Evolutionary conservation across 83 land plant species (phyloP).

Genomic region (Diphasiastrum complanatum): DNA sequence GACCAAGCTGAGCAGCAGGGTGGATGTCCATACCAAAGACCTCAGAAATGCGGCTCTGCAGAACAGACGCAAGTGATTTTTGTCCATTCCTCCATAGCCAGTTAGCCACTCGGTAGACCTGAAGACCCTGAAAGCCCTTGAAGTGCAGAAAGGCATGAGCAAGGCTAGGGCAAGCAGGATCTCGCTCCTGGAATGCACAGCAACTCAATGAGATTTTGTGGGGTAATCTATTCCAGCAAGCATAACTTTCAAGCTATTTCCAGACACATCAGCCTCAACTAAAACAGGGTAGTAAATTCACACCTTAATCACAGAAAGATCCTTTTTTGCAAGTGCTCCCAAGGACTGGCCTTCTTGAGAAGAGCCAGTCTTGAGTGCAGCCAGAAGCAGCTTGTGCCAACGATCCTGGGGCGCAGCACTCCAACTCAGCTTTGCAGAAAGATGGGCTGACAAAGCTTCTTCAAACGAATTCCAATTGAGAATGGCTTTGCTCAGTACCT

Average conservation of each 20-base stretch:
- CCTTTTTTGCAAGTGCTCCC: background rate
- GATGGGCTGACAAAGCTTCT: conserved; percentile 11
- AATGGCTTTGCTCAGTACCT: background rate
- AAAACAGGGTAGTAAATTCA: background rate
- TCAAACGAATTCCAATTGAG: conserved; percentile 2
- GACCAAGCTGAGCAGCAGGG: conserved; percentile 47
- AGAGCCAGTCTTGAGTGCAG: background rate
- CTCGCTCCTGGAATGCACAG: conserved; percentile 31
- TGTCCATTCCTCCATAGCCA: conserved; percentile 32
- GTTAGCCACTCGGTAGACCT: conserved; percentile 39
- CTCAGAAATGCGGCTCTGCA: conserved; percentile 45
- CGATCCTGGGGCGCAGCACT: conserved; percentile 9
- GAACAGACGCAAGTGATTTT: conserved; percentile 34
- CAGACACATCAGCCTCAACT: background rate
- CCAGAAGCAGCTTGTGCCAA: conserved; percentile 1
- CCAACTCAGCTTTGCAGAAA: conserved; percentile 11
- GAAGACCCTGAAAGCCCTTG: conserved; percentile 44
- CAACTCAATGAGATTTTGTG: conserved; percentile 23
- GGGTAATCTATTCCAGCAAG: background rate
- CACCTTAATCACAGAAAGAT: conserved; percentile 13
- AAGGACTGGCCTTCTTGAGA: background rate
- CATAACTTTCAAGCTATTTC: background rate
- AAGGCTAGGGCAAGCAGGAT: conserved; percentile 44
- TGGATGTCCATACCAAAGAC: conserved; percentile 58
- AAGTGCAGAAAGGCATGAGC: conserved; percentile 42